Percentiles rank a stretch among this genome's conserved stretches.
Evolutionary conservation across 768 basidiomycete species (phyloP).

Genomic region (Coprinopsis marcescibilis): DNA sequence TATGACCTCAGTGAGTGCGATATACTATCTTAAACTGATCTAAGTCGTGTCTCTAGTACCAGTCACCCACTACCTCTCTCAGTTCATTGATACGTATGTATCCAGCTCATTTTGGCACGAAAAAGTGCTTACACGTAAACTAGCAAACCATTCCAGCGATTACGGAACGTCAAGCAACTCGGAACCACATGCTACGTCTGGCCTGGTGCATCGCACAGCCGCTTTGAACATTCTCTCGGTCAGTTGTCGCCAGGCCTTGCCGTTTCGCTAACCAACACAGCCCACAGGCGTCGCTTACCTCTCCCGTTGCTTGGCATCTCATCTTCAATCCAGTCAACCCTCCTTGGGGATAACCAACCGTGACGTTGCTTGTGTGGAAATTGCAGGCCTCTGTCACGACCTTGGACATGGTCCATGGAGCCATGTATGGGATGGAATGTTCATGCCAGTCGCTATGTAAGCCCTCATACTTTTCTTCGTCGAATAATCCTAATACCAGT

Average conservation of each 20-base stretch:
- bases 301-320: conserved; percentile 55
- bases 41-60: conserved; percentile 24
- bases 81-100: conserved; percentile 67
- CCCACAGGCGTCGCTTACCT: conserved; percentile 67
- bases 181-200: conserved; percentile 74
- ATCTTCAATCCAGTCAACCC: conserved; percentile 52
- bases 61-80: conserved; percentile 27
- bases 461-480: conserved; percentile 18
- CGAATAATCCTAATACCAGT: background rate
- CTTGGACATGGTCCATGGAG: conserved; percentile 84
- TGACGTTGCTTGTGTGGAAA: conserved; percentile 70
- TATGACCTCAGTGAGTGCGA: conserved; percentile 12
- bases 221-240: conserved; percentile 86
- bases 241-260: conserved; percentile 13
- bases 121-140: conserved; percentile 1
- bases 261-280: conserved; percentile 4
- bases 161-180: conserved; percentile 74
- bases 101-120: background rate
- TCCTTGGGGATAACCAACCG: conserved; percentile 61
- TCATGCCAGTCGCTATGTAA: conserved; percentile 65
- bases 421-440: conserved; percentile 74
- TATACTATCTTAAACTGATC: background rate
- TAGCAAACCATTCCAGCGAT: conserved; percentile 72
- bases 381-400: conserved; percentile 82
- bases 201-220: conserved; percentile 72